Evolutionary conservation across 495 filamentous ascomycete species (phyloP), one percentile per base, ranked within the genome.

Genomic region (Penicillium cosmopolitanum): DNA sequence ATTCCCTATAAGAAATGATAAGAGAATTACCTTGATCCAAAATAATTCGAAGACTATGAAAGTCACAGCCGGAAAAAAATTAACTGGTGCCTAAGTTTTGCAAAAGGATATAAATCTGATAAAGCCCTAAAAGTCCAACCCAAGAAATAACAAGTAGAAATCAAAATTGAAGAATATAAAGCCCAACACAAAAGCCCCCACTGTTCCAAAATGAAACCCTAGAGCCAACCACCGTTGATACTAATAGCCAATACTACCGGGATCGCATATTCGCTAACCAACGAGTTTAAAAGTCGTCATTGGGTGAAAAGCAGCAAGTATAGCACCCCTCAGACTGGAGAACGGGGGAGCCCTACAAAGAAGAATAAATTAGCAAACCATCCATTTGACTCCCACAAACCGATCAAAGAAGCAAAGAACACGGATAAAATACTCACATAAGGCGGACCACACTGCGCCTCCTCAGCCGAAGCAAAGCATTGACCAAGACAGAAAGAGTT

Each of bases 401-500:
- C 23, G 23, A 23, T 23, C 2, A 23, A 23, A 23, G 2, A 23
- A 23, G 23, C 23, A 23, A 3, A 3, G 3, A 23, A 23, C 23
- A 23, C 4, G 23, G 23, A 23, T 23, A 47, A 55, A 21, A 50
- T 2, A 51, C 70, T 65, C 18, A 67, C 60, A 58, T 60, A 66
- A 61, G 60, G 60, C 50, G 57, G 40, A 15, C 2, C 12, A 53
- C 71, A 69, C 28, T 58, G 15, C 50, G 60, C 59, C 21, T 64
- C 55, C 19, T 42, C 44, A 42, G 53, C 18, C 50, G 44, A 53
- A n/a, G 50, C 4, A 48, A 53, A 65, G 31, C 71, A 74, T 11
- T 31, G 13, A 0, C 71, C 71, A 23, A 65, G 10, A 56, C 71
- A 74, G 57, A 72, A 67, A 5, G 60, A 50, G 48, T 71, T 72